These are phyloP conservation scores for Pleurotus eryngii DNA, from an alignment of 768 basidiomycete species.

Conservation along the genomic window DNA sequence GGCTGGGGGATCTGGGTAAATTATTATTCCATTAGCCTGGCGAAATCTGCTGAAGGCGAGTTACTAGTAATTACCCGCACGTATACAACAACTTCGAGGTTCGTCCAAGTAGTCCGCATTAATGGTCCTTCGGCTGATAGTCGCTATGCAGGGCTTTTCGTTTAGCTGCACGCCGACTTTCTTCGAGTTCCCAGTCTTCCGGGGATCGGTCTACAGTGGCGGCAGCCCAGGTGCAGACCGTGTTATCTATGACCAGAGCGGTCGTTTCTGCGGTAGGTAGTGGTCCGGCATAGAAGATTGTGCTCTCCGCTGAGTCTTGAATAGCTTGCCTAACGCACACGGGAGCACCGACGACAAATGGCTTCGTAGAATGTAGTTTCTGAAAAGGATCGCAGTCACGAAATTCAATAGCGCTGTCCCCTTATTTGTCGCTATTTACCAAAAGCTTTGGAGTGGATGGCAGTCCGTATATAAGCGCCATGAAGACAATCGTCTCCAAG, in stretches of 20 bases:
- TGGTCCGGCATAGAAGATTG: not conserved
- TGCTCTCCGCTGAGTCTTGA: not conserved
- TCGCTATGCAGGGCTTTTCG: slow-evolving; percentile 16
- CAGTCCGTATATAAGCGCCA: not conserved
- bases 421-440: slow-evolving; percentile 1
- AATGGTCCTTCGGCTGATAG: too few relatives aligned
- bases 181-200: slow-evolving; percentile 24
- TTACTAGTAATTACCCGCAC: slow-evolving; percentile 23
- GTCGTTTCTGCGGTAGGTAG: slow-evolving; percentile 22
- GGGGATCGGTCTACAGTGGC: slow-evolving; percentile 18
- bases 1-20: slow-evolving; percentile 20
- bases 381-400: slow-evolving; percentile 2
- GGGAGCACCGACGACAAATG: slow-evolving; percentile 21
- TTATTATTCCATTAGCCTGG: not conserved
- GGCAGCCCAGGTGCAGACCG: slow-evolving; percentile 26
- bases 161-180: slow-evolving; percentile 22
- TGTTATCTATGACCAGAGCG: slow-evolving; percentile 24
- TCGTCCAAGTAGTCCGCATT: not conserved
- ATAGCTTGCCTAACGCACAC: slow-evolving; percentile 27
- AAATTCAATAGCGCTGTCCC: too few relatives aligned
- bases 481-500: not conserved
- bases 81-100: slow-evolving; percentile 24
- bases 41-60: not conserved
- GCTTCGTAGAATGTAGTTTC: slow-evolving; percentile 23
- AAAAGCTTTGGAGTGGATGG: not conserved